These are phyloP conservation scores for Ogataea hybrid DNA, from an alignment of 1,139 yeast species.

Conservation along the genomic window DNA sequence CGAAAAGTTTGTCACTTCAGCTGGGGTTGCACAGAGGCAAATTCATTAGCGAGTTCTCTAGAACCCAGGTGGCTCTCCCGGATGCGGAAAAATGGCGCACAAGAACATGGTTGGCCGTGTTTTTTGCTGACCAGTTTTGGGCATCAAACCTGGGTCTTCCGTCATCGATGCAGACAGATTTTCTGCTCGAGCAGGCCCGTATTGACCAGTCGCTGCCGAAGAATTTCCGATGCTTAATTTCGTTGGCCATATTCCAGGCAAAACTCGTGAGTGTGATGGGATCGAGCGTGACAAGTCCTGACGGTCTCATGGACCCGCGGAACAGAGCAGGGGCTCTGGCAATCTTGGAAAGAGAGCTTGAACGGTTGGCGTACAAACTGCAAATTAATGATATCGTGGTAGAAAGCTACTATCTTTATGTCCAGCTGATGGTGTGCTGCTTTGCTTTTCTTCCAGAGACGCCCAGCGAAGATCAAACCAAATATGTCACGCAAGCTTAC, in stretches of 20 bases:
- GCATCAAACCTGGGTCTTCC: slow-evolving; percentile 86
- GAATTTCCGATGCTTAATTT: slow-evolving; percentile 68
- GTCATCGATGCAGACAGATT: slow-evolving; percentile 83
- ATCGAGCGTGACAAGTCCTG: slow-evolving; percentile 81
- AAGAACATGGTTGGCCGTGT: slow-evolving; percentile 86
- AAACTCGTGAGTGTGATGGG: slow-evolving; percentile 87
- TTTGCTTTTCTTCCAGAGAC: slow-evolving; percentile 92
- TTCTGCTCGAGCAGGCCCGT: slow-evolving; percentile 74
- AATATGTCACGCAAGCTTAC: slow-evolving; percentile 80
- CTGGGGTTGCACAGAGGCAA: slow-evolving; percentile 93
- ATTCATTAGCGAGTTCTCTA: slow-evolving; percentile 84
- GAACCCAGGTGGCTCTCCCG: slow-evolving; percentile 85
- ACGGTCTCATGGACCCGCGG: slow-evolving; percentile 83
- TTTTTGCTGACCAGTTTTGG: slow-evolving; percentile 89
- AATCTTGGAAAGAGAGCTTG: slow-evolving; percentile 75
- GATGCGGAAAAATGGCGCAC: slow-evolving; percentile 96
- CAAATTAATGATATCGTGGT: slow-evolving; percentile 64
- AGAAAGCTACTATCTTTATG: slow-evolving; percentile 78
- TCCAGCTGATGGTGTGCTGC: slow-evolving; percentile 78
- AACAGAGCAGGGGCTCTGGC: slow-evolving; percentile 79
- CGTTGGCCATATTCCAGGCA: slow-evolving; percentile 79
- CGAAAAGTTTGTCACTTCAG: slow-evolving; percentile 81
- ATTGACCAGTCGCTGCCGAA: slow-evolving; percentile 66
- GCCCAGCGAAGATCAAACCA: slow-evolving; percentile 83
- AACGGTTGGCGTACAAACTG: slow-evolving; percentile 61